Evolutionary conservation across 495 filamentous ascomycete species (phyloP), one percentile per base, ranked within the genome.

Genomic region (Talaromyces borbonicus): DNA sequence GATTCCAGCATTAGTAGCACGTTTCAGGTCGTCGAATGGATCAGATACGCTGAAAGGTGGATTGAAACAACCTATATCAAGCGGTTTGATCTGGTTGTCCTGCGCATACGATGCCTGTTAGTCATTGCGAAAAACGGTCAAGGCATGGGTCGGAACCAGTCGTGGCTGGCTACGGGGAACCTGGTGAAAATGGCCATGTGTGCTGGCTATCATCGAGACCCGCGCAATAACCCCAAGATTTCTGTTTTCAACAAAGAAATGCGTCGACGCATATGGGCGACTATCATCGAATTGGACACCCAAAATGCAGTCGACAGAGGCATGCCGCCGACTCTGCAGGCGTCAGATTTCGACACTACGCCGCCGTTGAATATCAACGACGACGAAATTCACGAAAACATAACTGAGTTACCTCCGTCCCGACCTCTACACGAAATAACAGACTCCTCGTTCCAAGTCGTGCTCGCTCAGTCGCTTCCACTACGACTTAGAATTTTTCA

Each of bases 191-290:
- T 71, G 18, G 72, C 76, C 4, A 72, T 77, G 74, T 56, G 70
- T 46, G 67, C 75, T 46, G 74, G 74, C 0, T 78, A 76, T 35
- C 76, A 79, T 46, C 66, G 76, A 15, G 74, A 79, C 45, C 67
- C 76, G 5, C 67, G 59, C 37, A 54, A 71, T 33, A 77, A 75
- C 46, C 55, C 66, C 4, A 62, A 62, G 18, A 76, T 84, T 31
- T 70, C 74, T 0, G 59, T 68, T 0, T 74, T 81, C 23, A 65
- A 68, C 11, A 70, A 75, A 37, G 83, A 87, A 58, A 75, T 84
- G 67, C 72, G 81, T n/a, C 62, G 81, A 35, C 68, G 83, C 16
- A 63, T 87, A 9, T 85, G 81, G 81, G 74, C 71, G n/a, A 80
- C 78, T 1, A 75, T 83, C 12, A 47, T 84, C 25, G 80, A 83